phyloP scores from a whole-genome alignment of 345 rosid genomes.

The Litchi chinensis region DNA sequence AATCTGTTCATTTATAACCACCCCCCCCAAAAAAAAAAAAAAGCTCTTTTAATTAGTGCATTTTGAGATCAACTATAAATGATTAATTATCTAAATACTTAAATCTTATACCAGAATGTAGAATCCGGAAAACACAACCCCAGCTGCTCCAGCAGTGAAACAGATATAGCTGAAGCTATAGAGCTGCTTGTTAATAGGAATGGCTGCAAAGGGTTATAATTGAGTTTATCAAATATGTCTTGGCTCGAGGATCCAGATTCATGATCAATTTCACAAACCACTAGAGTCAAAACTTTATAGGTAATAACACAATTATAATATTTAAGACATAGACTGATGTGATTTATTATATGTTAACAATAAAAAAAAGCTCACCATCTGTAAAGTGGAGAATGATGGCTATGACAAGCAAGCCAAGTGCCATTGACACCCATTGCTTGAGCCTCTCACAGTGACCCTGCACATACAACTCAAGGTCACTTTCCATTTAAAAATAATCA shows the following conservation, averaged over 20 bases:
- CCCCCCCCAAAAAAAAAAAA: background rate
- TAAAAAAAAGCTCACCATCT: slow-evolving; percentile 40
- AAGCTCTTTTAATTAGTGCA: background rate
- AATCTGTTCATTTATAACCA: slow-evolving; percentile 41
- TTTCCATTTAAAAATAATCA: background rate
- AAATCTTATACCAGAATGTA: slow-evolving; percentile 47
- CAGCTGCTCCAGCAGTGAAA: slow-evolving; percentile 68
- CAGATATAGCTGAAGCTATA: slow-evolving; percentile 68
- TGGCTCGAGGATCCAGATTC: background rate
- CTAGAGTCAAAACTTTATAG: too few relatives aligned
- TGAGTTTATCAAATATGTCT: background rate
- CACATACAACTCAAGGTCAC: slow-evolving; percentile 1
- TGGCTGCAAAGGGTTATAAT: slow-evolving; percentile 40
- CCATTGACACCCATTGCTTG: slow-evolving; percentile 66
- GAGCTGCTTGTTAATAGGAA: slow-evolving; percentile 74
- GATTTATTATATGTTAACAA: too few relatives aligned
- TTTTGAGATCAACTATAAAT: background rate
- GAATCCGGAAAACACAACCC: slow-evolving; percentile 59
- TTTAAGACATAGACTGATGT: too few relatives aligned
- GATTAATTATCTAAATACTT: background rate
- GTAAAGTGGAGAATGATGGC: slow-evolving; percentile 61
- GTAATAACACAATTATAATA: too few relatives aligned
- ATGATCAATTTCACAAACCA: background rate
- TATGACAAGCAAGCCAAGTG: slow-evolving; percentile 36
- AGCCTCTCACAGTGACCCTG: slow-evolving; percentile 64